phyloP scores from a whole-genome alignment of 2,329 filamentous ascomycete genomes.

The Neobulgaria alba region DNA sequence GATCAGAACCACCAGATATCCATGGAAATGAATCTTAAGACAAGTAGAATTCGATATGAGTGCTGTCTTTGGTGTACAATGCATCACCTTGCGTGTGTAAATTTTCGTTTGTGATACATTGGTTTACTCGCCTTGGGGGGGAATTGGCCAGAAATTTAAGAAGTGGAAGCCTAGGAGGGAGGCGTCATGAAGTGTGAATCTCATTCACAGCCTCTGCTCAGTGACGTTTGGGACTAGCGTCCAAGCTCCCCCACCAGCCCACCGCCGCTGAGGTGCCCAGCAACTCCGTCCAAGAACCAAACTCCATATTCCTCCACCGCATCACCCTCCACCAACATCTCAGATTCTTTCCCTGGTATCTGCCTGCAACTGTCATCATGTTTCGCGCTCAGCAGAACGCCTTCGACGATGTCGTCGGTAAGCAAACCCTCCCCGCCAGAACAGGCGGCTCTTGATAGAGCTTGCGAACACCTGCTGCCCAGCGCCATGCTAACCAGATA shows the following conservation, averaged over 20 bases:
- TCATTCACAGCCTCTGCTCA: too few species aligned
- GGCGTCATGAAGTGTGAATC: too few species aligned
- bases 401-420: conserved; percentile 63
- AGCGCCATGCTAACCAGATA: conserved; percentile 14
- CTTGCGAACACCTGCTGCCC: conserved; percentile 6
- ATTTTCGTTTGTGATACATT: too few species aligned
- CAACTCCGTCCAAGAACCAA: neutral
- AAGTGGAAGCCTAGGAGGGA: too few species aligned
- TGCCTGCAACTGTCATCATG: conserved; percentile 31
- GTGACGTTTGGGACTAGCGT: too few species aligned
- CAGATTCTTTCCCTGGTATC: neutral
- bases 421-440: conserved; percentile 23
- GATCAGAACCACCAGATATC: neutral
- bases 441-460: conserved; percentile 4
- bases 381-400: conserved; percentile 57
- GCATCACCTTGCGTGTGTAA: too few species aligned
- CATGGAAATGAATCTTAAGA: neutral
- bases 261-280: neutral
- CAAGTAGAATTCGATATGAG: too few species aligned
- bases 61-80: too few species aligned
- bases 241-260: neutral
- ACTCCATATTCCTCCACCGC: conserved; percentile 1
- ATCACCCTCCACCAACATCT: neutral
- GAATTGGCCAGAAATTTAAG: too few species aligned
- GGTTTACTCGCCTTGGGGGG: too few species aligned